Base-by-base conservation (phyloP, 2,329 filamentous ascomycete genomes). In the Pseudogymnoascus sp. region DNA sequence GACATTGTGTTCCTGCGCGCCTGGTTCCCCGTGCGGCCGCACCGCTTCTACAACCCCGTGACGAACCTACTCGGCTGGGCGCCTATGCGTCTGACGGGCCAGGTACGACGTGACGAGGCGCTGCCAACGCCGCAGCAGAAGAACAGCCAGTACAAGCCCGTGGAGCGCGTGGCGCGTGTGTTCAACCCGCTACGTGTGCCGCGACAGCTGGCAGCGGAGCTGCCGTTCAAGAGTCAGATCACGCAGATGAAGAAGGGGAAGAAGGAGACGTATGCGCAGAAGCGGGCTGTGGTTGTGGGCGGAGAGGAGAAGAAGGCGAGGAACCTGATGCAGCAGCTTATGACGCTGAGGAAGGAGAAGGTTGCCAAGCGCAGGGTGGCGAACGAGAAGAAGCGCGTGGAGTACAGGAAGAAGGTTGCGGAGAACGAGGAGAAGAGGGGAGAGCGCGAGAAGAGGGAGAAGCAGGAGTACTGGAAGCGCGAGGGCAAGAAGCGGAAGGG, bases 1-100 rank as follows among this genome's bases (percentile, higher is more conserved):
- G 94, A 99, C 73, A 95, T 99, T 67, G 89, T 97, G 65, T 97
- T 99, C 80, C 78, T 99, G 39, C 85, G 94, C 58, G 93, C 94
- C 1, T 99, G 95, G 95, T 97, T 95, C 75, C 91, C 94, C 8
- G 87, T 99, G 75, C 92, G 92, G 71, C 94, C 94, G 1, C 92
- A 92, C 75, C 87, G 92, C 63, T 99, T 96, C 83, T 97, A 97
- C 80, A 97, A 97, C 75, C 90, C 92, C 1, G 92, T 95, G 61
- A 94, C 91, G 63, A 96, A 99, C 75, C 83, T 97, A 39, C 82
- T 97, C 64, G 90, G 78, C 8, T 97, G 94, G 94, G 84, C 88
- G 71, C 86, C 87, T 61, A 99, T 99, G 94, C 89, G 94, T 25
- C 80, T 97, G 39, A 97, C 94, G 0, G 94, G 94, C 63, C 86